Evolutionary conservation across 352 stramenopile species (phyloP), one percentile per base, ranked within the genome.

Genomic region (Pseudoperonospora humuli): DNA sequence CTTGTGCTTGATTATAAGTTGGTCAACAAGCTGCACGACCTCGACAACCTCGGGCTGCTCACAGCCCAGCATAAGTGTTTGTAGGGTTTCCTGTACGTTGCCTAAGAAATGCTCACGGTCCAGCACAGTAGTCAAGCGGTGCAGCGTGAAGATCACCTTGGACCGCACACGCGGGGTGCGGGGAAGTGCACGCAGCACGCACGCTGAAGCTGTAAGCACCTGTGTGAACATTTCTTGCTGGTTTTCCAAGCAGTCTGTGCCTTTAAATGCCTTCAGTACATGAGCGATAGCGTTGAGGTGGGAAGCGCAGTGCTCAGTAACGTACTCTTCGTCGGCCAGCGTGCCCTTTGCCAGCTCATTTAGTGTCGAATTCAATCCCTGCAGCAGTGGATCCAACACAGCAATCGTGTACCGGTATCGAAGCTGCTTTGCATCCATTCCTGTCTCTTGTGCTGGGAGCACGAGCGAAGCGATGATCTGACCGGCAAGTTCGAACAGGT

Each of bases 1-100:
- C 33, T 90, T 93, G 70, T 89, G 79, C 53, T 85, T 83, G 62
- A 90, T 87, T 46, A 93, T 87, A 27, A 93, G 62, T 56, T 93
- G 80, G 56, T 90, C 73, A 25, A 93, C 49, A 7, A 93, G 54
- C 57, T 90, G 80, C 39, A 93, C 77, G 18, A 89, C 73, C 44
- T 93, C 80, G 24, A 93, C 59, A 13, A 87, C 75, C 34, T 93
- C 78, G 2, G 52, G 48, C 9, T 66, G 46, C 19, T 82, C 67
- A 24, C 74, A 86, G 48, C 60, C 62, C 45, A 80, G 57, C 73
- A 87, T 86, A 11, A 89, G 44, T 20, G 64, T 63, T 45, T 83
- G 51, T 7, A 86, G 50, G 19, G 60, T 74, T 35, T 75, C 69
- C 32, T 73, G 66, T 1, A 85, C 67, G 27, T 89, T 74, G 5